Evolutionary conservation across 2,329 filamentous ascomycete species (phyloP).

Genomic region (Tolypocladium album): DNA sequence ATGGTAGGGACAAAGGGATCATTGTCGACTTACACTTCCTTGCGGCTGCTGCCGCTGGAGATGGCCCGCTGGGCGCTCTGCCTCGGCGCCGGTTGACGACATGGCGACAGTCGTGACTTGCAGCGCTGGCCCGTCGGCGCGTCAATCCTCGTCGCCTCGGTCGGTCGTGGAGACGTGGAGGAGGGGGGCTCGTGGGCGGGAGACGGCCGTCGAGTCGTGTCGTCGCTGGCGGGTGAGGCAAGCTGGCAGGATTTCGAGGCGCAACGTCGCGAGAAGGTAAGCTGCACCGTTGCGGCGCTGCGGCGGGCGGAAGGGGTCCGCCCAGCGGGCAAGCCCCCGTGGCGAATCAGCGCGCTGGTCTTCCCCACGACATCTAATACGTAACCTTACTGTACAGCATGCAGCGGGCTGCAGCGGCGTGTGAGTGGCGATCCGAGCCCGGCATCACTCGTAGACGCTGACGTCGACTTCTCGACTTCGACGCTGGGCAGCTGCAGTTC

Average conservation of each 20-base stretch:
- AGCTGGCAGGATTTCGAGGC: background rate
- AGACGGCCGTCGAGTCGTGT: background rate
- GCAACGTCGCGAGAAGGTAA: background rate
- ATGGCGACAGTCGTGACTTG: constrained; percentile 6
- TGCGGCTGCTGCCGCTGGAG: constrained; percentile 8
- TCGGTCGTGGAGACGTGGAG: background rate
- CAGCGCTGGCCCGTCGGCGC: background rate
- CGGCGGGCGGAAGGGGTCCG: background rate
- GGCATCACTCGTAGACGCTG: no score
- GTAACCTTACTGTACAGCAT: background rate
- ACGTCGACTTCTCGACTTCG: no score
- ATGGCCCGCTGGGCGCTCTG: constrained; percentile 11
- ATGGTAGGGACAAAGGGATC: background rate
- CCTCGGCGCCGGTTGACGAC: constrained; percentile 14
- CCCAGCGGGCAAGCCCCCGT: background rate
- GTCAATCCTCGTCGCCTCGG: background rate
- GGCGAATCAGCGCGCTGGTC: background rate
- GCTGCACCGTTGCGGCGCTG: background rate
- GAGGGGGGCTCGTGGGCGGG: background rate
- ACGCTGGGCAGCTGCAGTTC: no score
- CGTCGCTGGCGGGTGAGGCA: background rate
- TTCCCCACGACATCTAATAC: background rate
- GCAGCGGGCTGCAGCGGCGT: background rate
- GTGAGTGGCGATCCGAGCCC: background rate
- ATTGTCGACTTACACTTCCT: constrained; percentile 13